A percentile compares a stretch with the other conserved stretches of the same genome.
Evolutionary conservation across 768 basidiomycete species (phyloP).

Genomic region (Hebeloma cylindrosporum): DNA sequence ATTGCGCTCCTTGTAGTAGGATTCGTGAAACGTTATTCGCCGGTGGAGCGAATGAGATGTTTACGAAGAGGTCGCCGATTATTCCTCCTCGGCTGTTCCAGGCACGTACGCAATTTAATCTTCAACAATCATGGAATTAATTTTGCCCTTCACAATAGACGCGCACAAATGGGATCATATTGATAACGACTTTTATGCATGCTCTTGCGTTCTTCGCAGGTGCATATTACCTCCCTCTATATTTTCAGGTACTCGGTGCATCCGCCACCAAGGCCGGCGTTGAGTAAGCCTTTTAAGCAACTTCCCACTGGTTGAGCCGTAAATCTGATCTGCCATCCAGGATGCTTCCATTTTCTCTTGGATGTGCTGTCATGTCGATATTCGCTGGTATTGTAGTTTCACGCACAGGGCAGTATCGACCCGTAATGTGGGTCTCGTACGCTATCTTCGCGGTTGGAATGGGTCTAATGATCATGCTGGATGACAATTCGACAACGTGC

Average conservation of each 20-base stretch:
- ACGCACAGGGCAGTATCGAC: slow-evolving; percentile 56
- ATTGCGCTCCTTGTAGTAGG: slow-evolving; percentile 67
- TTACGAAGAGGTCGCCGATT: slow-evolving; percentile 66
- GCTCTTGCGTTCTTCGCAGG: slow-evolving; percentile 62
- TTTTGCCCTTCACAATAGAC: slow-evolving; percentile 40
- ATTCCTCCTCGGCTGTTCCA: slow-evolving; percentile 75
- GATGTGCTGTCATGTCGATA: slow-evolving; percentile 52
- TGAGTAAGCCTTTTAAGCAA: slow-evolving; percentile 38
- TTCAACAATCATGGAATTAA: not conserved
- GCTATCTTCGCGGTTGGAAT: slow-evolving; percentile 58
- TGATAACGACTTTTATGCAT: slow-evolving; percentile 62
- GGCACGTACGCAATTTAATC: slow-evolving; percentile 32
- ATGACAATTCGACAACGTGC: slow-evolving; percentile 52
- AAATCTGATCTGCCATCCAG: slow-evolving; percentile 30
- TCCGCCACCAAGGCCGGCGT: slow-evolving; percentile 72
- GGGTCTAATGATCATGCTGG: slow-evolving; percentile 73
- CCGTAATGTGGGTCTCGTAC: slow-evolving; percentile 62
- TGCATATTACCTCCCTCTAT: slow-evolving; percentile 70
- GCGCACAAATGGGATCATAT: slow-evolving; percentile 65
- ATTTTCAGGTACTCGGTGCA: slow-evolving; percentile 75
- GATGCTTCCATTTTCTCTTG: slow-evolving; percentile 76
- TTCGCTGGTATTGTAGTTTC: slow-evolving; percentile 58
- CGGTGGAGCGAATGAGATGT: slow-evolving; percentile 57
- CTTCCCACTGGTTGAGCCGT: not conserved
- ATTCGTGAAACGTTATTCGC: slow-evolving; percentile 46